Conservation (phyloP, 306 rosid genomes). For the Vachellia pachyceras region DNA sequence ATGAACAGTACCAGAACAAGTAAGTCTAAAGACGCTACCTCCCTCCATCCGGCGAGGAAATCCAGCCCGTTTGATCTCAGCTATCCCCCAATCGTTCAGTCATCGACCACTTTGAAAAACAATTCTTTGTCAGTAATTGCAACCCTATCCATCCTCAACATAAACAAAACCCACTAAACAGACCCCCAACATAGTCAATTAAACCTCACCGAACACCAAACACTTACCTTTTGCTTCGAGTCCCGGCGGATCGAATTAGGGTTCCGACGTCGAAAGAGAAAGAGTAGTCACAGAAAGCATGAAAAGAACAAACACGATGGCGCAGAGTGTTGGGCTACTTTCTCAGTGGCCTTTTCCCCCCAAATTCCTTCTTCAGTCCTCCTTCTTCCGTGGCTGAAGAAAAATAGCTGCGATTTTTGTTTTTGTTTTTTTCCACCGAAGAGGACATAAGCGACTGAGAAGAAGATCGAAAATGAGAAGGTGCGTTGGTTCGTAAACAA, state of each 20-base stretch:
- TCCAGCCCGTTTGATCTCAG: no score
- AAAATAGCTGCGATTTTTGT: conserved; percentile 5
- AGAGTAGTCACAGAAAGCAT: conserved; percentile 42
- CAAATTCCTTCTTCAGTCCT: neutral
- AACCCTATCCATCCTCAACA: conserved; percentile 6
- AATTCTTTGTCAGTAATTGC: conserved; percentile 25
- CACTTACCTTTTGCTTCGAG: no score
- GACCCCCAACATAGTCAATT: no score
- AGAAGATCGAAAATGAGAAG: conserved; percentile 11
- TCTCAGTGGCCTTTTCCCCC: conserved; percentile 19
- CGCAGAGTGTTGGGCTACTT: conserved; percentile 35
- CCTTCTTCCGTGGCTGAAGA: conserved; percentile 11
- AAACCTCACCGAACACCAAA: no score
- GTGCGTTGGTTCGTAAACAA: neutral
- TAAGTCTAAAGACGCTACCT: no score
- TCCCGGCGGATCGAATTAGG: no score
- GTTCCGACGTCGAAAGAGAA: no score
- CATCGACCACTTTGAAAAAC: conserved; percentile 63
- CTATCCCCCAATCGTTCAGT: no score
- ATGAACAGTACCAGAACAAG: no score
- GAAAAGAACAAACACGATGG: conserved; percentile 18
- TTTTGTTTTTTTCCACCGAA: conserved; percentile 17
- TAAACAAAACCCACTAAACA: conserved; percentile 9
- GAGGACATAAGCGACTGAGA: neutral
- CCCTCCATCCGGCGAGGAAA: no score